Conservation (phyloP, 108 stramenopile species). For the Hondaea fermentalgiana region DNA sequence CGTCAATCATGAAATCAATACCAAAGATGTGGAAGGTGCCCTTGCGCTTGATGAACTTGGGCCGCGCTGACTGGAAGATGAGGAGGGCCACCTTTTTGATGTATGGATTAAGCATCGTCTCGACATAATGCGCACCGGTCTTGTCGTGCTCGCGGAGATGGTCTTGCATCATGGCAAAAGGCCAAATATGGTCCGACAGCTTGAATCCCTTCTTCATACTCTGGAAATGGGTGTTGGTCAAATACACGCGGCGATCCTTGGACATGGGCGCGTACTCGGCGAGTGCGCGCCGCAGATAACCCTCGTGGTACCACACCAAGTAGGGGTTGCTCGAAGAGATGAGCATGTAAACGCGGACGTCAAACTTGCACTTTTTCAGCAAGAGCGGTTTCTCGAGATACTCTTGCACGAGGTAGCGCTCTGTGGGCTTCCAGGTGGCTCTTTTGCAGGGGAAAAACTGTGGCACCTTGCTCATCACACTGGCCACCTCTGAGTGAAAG, state of each 20-base stretch:
- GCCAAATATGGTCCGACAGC: conserved; percentile 16
- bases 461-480: conserved; percentile 10
- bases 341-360: conserved; percentile 12
- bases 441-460: not conserved
- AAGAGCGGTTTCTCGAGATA: not conserved
- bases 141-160: conserved; percentile 6
- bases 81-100: conserved; percentile 1
- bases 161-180: conserved; percentile 14
- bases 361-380: conserved; percentile 18
- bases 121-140: conserved; percentile 14
- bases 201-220: conserved; percentile 17
- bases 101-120: conserved; percentile 10
- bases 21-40: conserved; percentile 18
- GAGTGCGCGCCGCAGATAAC: not conserved
- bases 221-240: conserved; percentile 19
- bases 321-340: not conserved
- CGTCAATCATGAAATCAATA: conserved; percentile 19
- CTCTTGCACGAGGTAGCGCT: conserved; percentile 10
- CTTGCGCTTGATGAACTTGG: conserved; percentile 5
- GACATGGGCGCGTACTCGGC: not conserved
- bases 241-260: conserved; percentile 7
- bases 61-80: conserved; percentile 8
- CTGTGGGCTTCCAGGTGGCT: not conserved
- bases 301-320: conserved; percentile 1
- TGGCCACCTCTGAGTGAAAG: conserved; percentile 2